These are phyloP conservation scores for Aspergillus campestris DNA, from an alignment of 495 filamentous ascomycete genomes.

Conservation along the genomic window DNA sequence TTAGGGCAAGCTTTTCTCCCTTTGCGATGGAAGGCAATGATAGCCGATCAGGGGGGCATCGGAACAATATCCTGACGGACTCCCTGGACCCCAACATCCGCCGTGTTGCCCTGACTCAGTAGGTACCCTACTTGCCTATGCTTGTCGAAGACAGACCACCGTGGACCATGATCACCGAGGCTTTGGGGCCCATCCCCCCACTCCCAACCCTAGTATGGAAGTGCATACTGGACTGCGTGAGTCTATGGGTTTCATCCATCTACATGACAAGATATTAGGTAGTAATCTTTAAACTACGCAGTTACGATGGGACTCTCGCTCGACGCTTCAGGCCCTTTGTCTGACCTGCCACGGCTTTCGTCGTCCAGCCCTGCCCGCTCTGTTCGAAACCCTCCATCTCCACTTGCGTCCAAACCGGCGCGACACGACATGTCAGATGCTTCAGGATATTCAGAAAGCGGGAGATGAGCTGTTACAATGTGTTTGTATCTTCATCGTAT, in stretches of 20 bases:
- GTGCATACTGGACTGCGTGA: not conserved
- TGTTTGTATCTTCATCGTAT: not conserved
- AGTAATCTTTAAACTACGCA: not conserved
- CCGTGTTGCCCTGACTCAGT: no score
- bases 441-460: not conserved
- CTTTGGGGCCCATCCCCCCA: not conserved
- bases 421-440: not conserved
- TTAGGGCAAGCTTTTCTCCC: no score
- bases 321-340: not conserved
- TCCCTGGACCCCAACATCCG: no score
- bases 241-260: not conserved
- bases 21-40: no score
- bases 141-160: no score
- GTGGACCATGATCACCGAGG: not conserved
- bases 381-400: not conserved
- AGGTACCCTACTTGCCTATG: no score
- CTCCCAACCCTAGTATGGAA: not conserved
- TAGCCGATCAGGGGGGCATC: no score
- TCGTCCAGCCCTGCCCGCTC: not conserved
- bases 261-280: not conserved
- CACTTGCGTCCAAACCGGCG: not conserved
- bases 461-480: not conserved
- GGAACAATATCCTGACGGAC: no score
- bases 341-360: not conserved
- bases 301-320: constrained; percentile 1